Conservation (phyloP, 1,284 basidiomycete species). For the Cystobasidiaceae sp. region DNA sequence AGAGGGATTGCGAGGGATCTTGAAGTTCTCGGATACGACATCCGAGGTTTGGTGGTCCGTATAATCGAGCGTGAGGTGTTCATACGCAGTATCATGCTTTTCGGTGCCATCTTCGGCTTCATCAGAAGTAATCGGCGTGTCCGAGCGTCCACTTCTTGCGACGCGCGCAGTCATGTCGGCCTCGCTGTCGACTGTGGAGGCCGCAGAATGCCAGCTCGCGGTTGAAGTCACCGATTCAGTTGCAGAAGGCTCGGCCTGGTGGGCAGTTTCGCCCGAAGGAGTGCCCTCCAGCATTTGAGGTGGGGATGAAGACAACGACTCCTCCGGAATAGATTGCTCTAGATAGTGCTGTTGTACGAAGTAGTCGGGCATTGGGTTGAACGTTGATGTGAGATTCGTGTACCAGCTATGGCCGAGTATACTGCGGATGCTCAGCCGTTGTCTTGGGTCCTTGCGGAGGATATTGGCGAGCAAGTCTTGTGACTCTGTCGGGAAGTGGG, state of each 20-base stretch:
- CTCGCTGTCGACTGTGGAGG: conserved; percentile 21
- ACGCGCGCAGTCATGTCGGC: neutral
- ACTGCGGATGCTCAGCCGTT: conserved; percentile 72
- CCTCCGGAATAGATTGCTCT: conserved; percentile 46
- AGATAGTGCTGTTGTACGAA: conserved; percentile 38
- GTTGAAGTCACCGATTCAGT: conserved; percentile 23
- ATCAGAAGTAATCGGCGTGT: conserved; percentile 24
- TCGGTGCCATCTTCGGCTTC: neutral
- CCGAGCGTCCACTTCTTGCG: neutral
- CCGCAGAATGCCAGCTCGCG: conserved; percentile 27
- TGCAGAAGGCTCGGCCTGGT: conserved; percentile 8
- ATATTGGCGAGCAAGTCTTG: conserved; percentile 72
- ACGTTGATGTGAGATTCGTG: conserved; percentile 48
- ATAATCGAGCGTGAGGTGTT: too few relatives aligned
- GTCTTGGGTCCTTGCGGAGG: conserved; percentile 69
- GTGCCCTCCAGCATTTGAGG: conserved; percentile 4
- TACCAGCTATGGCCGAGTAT: conserved; percentile 93
- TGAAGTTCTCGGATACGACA: neutral
- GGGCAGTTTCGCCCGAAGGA: neutral
- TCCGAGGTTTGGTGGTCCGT: too few relatives aligned
- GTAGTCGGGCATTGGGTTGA: conserved; percentile 20
- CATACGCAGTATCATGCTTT: too few relatives aligned
- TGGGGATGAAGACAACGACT: conserved; percentile 36
- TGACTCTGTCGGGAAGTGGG: conserved; percentile 59
- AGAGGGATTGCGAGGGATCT: conserved; percentile 5